Evolutionary conservation across 1,139 yeast genomes (phyloP), one percentile per base, ranked within the genome.

Genomic region (Meyerozyma elateridarum): DNA sequence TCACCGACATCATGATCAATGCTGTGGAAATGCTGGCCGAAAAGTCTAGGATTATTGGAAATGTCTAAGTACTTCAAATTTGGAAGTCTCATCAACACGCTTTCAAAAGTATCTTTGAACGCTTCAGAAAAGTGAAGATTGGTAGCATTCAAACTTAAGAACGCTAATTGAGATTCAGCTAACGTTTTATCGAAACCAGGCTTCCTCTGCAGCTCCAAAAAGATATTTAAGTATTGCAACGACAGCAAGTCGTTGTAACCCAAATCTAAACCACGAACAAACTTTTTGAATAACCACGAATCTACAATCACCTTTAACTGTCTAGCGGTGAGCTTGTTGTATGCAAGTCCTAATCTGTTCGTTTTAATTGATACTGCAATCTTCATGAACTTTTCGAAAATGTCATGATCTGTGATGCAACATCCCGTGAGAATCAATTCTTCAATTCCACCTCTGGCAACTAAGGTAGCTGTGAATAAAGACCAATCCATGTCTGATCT

Each of bases 401-500:
- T 65, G 6, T 58, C 63, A 25, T 71, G 46, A 38, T 74, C 76
- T 4, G 68, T 60, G 44, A 83, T 79, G 42, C 82, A 76, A 41
- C 89, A 83, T 16, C 93, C 91, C 9, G 82, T 79, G 33, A 83
- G 53, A 22, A 82, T 71, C 35, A 83, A 55, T 45, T 81, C 89
- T 35, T 78, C 85, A n/a, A 83, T 64, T 18, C 89, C 89, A 21
- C 79, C 81, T 40, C 85, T 62, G 2, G 78, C 76, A 9, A 80
- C 73, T 8, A 83, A 50, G 0, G 88, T 70, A 1, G 88, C 89
- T 4, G 79, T 77, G 40, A 83, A 63, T 27, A 82, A 55, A 15
- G 79, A 64, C 93, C 93, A 83, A 48, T 83, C 84, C 80, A 79
- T 77, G 38, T 81, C 89, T 6, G 79, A 66, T 44, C 93, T 61